phyloP scores from a whole-genome alignment of 2,329 filamentous ascomycete species.

The Calonectria multiphialidica region DNA sequence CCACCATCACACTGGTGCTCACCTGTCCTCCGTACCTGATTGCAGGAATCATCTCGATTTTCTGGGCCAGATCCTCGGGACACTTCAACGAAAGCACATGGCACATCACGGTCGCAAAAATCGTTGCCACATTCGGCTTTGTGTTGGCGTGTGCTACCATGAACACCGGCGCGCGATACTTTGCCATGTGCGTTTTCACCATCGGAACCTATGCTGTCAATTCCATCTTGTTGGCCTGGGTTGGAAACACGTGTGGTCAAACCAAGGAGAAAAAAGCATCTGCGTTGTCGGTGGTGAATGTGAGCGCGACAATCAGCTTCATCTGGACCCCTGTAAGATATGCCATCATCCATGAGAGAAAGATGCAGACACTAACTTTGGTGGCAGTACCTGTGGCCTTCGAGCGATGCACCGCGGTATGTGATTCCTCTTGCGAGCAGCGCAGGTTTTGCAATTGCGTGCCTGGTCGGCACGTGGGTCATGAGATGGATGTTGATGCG shows the following conservation, averaged over 20 bases:
- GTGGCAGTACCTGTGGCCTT: not conserved
- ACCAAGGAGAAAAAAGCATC: constrained; percentile 59
- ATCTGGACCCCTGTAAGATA: not conserved
- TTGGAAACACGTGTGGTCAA: constrained; percentile 53
- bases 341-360: not conserved
- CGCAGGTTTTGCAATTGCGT: not conserved
- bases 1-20: constrained; percentile 61
- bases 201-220: constrained; percentile 54
- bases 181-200: constrained; percentile 51
- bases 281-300: constrained; percentile 56
- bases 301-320: constrained; percentile 43
- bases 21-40: constrained; percentile 59
- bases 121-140: constrained; percentile 54
- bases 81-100: constrained; percentile 55
- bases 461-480: constrained; percentile 37
- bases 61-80: constrained; percentile 56
- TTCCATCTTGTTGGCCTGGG: constrained; percentile 58
- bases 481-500: constrained; percentile 43
- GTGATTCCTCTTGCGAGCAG: not conserved
- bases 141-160: constrained; percentile 47
- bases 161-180: constrained; percentile 47
- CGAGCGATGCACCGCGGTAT: not conserved
- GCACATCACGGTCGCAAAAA: constrained; percentile 49
- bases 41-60: constrained; percentile 55
- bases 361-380: not conserved